Conservation (phyloP, 2,329 filamentous ascomycete genomes). For the Claviceps paspali region DNA sequence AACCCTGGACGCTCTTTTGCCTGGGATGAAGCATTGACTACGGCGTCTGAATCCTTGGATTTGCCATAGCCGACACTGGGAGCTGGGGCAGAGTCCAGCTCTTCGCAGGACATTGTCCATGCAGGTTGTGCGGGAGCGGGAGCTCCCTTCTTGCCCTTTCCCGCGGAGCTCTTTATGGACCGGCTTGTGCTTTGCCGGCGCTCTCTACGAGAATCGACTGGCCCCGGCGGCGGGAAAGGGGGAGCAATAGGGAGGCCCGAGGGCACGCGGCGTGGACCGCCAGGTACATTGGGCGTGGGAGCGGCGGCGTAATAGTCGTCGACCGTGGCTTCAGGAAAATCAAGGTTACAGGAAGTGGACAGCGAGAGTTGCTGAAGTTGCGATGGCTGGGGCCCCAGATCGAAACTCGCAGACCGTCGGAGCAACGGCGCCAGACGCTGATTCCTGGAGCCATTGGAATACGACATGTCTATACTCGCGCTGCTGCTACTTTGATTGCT, state of each 20-base stretch:
- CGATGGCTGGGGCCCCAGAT: constrained; percentile 32
- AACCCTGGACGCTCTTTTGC: constrained; percentile 68
- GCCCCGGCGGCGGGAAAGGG: constrained; percentile 25
- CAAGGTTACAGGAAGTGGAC: constrained; percentile 28
- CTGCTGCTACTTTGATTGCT: constrained; percentile 63
- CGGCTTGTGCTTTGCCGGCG: constrained; percentile 40
- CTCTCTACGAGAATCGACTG: constrained; percentile 25
- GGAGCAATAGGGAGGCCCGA: constrained; percentile 18
- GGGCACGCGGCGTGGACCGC: constrained; percentile 48
- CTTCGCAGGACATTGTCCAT: constrained; percentile 17
- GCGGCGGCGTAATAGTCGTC: constrained; percentile 63
- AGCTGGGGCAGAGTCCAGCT: constrained; percentile 39
- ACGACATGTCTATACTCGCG: constrained; percentile 50
- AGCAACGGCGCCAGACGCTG: constrained; percentile 41
- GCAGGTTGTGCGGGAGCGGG: constrained; percentile 8
- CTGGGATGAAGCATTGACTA: constrained; percentile 25
- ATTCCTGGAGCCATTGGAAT: constrained; percentile 39
- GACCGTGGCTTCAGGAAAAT: constrained; percentile 33
- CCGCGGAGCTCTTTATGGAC: constrained; percentile 36
- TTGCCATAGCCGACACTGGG: constrained; percentile 45
- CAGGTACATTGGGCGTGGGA: constrained; percentile 71
- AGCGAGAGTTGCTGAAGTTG: constrained; percentile 10
- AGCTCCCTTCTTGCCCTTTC: constrained; percentile 15
- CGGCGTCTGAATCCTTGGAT: constrained; percentile 36
- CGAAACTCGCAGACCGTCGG: constrained; percentile 57